phyloP scores from a whole-genome alignment of 106 monocot genomes.

The Phalaenopsis aphrodite region DNA sequence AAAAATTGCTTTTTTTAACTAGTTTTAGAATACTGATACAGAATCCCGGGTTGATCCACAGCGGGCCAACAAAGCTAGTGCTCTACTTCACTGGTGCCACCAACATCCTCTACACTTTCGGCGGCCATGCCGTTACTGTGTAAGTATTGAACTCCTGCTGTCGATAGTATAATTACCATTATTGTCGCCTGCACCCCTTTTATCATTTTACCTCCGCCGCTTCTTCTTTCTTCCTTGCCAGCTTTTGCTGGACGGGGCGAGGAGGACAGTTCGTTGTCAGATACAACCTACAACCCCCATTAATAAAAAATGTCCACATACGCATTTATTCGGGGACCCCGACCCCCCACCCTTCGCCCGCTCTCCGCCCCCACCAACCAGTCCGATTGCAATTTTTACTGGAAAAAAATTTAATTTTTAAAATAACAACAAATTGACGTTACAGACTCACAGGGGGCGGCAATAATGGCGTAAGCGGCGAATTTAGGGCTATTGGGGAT shows the following conservation, averaged over 20 bases:
- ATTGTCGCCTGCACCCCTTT: background rate
- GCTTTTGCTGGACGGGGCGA: background rate
- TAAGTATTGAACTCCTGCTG: conserved; percentile 18
- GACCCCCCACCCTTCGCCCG: background rate
- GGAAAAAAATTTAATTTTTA: background rate
- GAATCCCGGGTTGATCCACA: conserved; percentile 43
- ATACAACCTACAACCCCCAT: background rate
- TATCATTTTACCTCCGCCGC: background rate
- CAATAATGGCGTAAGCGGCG: background rate
- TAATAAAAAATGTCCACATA: background rate
- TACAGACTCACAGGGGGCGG: background rate
- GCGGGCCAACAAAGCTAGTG: conserved; percentile 58
- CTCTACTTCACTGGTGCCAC: conserved; percentile 97
- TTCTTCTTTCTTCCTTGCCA: background rate
- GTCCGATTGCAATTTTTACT: background rate
- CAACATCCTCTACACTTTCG: conserved; percentile 93
- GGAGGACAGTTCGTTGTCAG: background rate
- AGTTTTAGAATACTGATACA: conserved; percentile 7
- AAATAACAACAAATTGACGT: background rate
- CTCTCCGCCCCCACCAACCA: background rate
- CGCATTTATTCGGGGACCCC: conserved; percentile 6
- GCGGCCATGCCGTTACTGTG: conserved; percentile 93
- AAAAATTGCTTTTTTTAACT: background rate
- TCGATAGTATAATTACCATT: background rate
- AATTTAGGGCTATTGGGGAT: background rate